A percentile compares a stretch with the other conserved stretches of the same genome.
Conservation (phyloP, 148 eudicot genomes). For the Nepenthes mirabilis region DNA sequence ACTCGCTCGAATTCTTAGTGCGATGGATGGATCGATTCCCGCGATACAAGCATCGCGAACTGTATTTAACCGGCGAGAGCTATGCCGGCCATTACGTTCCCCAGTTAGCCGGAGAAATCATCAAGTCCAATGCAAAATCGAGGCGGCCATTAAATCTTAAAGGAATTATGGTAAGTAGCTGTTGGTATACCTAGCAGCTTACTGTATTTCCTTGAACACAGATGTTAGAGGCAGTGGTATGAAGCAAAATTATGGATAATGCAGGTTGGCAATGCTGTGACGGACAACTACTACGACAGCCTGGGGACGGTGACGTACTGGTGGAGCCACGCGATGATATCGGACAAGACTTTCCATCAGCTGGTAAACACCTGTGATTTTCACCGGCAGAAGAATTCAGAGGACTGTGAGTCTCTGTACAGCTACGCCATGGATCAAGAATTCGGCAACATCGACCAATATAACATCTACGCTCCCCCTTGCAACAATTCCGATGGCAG, state of each 20-base stretch:
- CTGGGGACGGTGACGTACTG: constrained; percentile 85
- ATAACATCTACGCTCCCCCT: constrained; percentile 88
- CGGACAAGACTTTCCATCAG: constrained; percentile 57
- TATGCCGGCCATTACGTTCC: constrained; percentile 97
- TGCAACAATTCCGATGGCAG: constrained; percentile 57
- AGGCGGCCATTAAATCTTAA: constrained; percentile 55
- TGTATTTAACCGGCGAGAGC: constrained; percentile 77
- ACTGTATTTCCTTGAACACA: no score
- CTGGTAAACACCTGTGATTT: constrained; percentile 72
- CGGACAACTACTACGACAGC: constrained; percentile 89
- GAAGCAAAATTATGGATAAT: background rate
- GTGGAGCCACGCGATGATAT: constrained; percentile 99
- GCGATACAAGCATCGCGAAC: constrained; percentile 49
- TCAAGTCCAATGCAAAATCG: constrained; percentile 39
- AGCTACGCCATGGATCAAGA: constrained; percentile 87
- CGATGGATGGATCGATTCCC: constrained; percentile 83
- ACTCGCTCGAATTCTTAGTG: constrained; percentile 56
- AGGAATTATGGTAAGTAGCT: constrained; percentile 66
- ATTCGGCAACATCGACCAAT: constrained; percentile 89
- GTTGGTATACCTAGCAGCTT: background rate
- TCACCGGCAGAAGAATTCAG: constrained; percentile 61
- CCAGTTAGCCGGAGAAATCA: constrained; percentile 63
- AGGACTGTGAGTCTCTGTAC: constrained; percentile 71
- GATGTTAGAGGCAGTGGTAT: no score
- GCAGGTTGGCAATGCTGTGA: constrained; percentile 96